phyloP scores from a whole-genome alignment of 2,329 filamentous ascomycete species.

The Xylariaceae sp. region DNA sequence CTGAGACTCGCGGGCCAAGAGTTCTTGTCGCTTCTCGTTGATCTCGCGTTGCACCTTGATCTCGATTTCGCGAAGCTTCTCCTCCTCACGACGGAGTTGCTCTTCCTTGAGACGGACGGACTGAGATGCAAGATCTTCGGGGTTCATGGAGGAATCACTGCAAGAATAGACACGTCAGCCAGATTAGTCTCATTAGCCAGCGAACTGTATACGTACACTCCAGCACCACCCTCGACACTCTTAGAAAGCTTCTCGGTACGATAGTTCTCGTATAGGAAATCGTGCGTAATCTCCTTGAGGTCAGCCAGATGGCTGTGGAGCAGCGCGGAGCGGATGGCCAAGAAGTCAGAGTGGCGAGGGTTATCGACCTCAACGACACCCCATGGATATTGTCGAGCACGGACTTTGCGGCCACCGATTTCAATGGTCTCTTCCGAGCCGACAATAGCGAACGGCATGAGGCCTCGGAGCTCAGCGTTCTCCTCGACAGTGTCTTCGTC shows the following conservation, averaged over 20 bases:
- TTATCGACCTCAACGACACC: constrained; percentile 99
- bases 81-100: constrained; percentile 96
- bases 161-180: constrained; percentile 27
- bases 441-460: constrained; percentile 99
- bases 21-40: constrained; percentile 99
- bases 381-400: constrained; percentile 97
- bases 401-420: constrained; percentile 85
- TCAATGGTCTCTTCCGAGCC: constrained; percentile 94
- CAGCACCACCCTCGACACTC: constrained; percentile 88
- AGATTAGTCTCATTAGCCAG: not conserved
- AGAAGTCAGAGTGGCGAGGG: constrained; percentile 96
- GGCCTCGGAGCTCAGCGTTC: constrained; percentile 91
- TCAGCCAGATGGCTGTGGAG: constrained; percentile 97
- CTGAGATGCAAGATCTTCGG: constrained; percentile 93
- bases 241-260: constrained; percentile 99
- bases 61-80: constrained; percentile 99
- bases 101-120: constrained; percentile 99
- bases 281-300: constrained; percentile 98
- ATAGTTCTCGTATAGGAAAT: constrained; percentile 99
- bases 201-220: constrained; percentile 64
- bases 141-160: constrained; percentile 89
- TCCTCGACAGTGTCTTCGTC: constrained; percentile 99
- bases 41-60: constrained; percentile 99
- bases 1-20: constrained; percentile 95
- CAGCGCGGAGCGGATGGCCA: constrained; percentile 92